Evolutionary conservation across 805 yeast genomes (phyloP).

Genomic region (Sugiyamaella americana): DNA sequence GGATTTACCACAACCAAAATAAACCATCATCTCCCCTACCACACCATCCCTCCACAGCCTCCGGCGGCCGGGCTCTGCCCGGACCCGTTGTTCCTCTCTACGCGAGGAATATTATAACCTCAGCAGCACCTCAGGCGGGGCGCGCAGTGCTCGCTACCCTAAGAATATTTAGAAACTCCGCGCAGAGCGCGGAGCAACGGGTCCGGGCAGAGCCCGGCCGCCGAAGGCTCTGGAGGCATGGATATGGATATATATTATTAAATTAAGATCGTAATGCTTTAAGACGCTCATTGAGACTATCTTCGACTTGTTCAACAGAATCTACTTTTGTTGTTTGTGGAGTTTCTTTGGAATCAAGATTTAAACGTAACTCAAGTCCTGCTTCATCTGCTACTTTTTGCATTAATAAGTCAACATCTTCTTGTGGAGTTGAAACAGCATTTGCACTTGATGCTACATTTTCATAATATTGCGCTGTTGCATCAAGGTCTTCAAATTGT

Average conservation of each 20-base stretch:
- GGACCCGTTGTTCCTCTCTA: too few relatives aligned
- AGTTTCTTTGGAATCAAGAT: constrained; percentile 44
- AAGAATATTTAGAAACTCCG: too few relatives aligned
- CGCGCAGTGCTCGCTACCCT: too few relatives aligned
- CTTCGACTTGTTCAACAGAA: constrained; percentile 65
- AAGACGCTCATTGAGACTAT: constrained; percentile 76
- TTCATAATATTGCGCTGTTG: constrained; percentile 89
- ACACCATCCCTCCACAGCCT: too few relatives aligned
- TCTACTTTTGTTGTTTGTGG: constrained; percentile 50
- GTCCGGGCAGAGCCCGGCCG: too few relatives aligned
- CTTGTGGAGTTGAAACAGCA: constrained; percentile 88
- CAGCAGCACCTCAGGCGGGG: too few relatives aligned
- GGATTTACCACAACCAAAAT: background rate
- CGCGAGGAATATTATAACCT: too few relatives aligned
- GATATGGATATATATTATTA: too few relatives aligned
- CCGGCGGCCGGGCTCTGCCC: too few relatives aligned
- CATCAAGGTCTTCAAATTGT: constrained; percentile 94
- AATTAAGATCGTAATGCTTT: constrained; percentile 62
- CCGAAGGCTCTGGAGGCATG: too few relatives aligned
- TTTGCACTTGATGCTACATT: constrained; percentile 81
- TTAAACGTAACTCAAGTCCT: constrained; percentile 86
- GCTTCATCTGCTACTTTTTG: constrained; percentile 95
- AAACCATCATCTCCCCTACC: too few relatives aligned
- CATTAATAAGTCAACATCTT: constrained; percentile 86
- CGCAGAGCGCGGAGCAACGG: too few relatives aligned